phyloP scores from a whole-genome alignment of 345 rosid genomes.

The Gynandropsis gynandra region DNA sequence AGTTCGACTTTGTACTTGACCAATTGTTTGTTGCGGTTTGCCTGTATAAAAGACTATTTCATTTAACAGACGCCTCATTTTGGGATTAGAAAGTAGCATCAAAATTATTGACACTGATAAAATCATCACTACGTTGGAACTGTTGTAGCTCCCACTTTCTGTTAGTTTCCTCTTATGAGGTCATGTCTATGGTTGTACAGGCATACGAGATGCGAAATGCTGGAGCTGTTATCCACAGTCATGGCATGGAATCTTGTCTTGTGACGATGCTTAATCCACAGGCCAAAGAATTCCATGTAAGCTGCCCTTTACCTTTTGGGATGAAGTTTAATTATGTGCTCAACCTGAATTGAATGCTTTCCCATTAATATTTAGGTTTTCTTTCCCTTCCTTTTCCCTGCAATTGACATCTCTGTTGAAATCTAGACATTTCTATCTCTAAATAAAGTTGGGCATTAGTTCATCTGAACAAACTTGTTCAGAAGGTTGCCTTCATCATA shows the following conservation, averaged over 20 bases:
- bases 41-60: conserved; percentile 8
- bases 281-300: conserved; percentile 82
- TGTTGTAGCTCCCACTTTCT: conserved; percentile 3
- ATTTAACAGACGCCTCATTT: conserved; percentile 6
- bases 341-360: neutral
- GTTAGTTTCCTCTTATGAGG: conserved; percentile 1
- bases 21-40: conserved; percentile 11
- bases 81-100: conserved; percentile 8
- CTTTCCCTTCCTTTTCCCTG: neutral
- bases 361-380: neutral
- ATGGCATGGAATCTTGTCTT: conserved; percentile 93
- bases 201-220: conserved; percentile 85
- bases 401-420: neutral
- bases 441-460: neutral
- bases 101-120: neutral
- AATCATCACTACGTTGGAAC: neutral
- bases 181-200: conserved; percentile 31
- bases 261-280: conserved; percentile 86
- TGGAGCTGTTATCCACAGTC: conserved; percentile 98
- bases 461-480: neutral
- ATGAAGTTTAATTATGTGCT: neutral
- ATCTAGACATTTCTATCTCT: neutral
- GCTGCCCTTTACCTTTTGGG: conserved; percentile 19
- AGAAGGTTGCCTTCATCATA: neutral
- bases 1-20: neutral